phyloP scores from a whole-genome alignment of 2,329 filamentous ascomycete species.

The Tolypocladium pustulatum region DNA sequence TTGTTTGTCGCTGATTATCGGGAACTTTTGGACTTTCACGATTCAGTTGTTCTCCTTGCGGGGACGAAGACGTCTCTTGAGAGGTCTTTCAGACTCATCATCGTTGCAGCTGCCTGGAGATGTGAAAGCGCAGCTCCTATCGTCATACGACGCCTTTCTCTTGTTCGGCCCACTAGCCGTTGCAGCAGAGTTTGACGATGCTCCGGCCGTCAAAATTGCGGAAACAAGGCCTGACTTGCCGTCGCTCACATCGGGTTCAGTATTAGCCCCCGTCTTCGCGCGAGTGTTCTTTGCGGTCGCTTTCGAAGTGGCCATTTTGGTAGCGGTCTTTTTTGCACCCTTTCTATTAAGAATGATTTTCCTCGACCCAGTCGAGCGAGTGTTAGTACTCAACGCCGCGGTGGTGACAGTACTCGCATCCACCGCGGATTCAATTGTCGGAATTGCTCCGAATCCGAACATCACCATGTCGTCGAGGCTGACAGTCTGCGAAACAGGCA shows the following conservation, averaged over 20 bases:
- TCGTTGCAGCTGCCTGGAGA: too few species aligned
- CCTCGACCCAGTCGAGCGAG: background rate
- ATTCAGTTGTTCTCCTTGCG: background rate
- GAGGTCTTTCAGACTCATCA: background rate
- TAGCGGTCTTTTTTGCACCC: background rate
- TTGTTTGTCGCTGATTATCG: background rate
- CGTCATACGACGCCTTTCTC: too few species aligned
- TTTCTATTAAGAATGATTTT: background rate
- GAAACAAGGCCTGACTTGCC: background rate
- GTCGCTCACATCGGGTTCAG: background rate
- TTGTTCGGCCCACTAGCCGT: too few species aligned
- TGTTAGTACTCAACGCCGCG: background rate
- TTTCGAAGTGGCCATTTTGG: background rate
- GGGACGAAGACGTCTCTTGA: constrained; percentile 3
- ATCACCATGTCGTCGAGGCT: constrained; percentile 3
- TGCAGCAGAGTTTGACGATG: too few species aligned
- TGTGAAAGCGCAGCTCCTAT: too few species aligned
- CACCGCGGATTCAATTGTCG: constrained; percentile 5
- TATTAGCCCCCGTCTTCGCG: background rate
- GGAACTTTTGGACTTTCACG: background rate
- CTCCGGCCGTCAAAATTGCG: background rate
- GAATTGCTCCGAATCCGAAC: constrained; percentile 10
- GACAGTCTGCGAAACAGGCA: background rate
- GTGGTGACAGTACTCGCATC: constrained; percentile 2
- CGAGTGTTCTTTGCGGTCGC: too few species aligned